A percentile compares a stretch with the other conserved stretches of the same genome.
phyloP scores from a whole-genome alignment of 768 basidiomycete species.

The Boletus reticulatus region DNA sequence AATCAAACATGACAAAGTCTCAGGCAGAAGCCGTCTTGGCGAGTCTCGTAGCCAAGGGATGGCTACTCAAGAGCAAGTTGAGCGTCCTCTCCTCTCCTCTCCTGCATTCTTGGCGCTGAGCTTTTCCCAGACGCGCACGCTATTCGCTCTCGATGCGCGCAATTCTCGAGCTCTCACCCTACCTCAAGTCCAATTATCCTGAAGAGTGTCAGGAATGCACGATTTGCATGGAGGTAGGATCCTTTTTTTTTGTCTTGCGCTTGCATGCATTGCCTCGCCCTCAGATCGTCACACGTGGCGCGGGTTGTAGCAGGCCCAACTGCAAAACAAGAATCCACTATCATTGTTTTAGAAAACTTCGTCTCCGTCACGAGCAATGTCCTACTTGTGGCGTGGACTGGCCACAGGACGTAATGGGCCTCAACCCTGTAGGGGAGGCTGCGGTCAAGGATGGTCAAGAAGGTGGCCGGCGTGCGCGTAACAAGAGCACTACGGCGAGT shows the following conservation, averaged over 20 bases:
- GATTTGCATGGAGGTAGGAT: conserved; percentile 64
- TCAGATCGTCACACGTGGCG: conserved; percentile 68
- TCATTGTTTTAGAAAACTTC: conserved; percentile 59
- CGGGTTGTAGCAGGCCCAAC: conserved; percentile 56
- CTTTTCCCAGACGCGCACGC: conserved; percentile 50
- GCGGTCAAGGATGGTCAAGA: conserved; percentile 65
- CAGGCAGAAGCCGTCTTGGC: conserved; percentile 70
- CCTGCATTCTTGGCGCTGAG: not conserved
- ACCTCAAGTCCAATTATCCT: conserved; percentile 70
- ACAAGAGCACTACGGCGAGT: conserved; percentile 34
- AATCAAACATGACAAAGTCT: conserved; percentile 65
- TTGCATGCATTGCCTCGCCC: not conserved
- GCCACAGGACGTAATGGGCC: conserved; percentile 49
- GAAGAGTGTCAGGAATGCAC: conserved; percentile 72
- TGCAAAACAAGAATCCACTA: conserved; percentile 66
- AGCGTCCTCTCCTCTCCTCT: conserved; percentile 25
- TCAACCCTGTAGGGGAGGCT: conserved; percentile 64
- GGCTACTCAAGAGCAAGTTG: conserved; percentile 73
- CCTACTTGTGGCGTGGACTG: conserved; percentile 59
- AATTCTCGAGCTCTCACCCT: conserved; percentile 67
- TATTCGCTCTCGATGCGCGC: conserved; percentile 78
- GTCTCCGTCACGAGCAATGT: conserved; percentile 44
- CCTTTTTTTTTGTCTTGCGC: not conserved
- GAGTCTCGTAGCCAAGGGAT: conserved; percentile 83
- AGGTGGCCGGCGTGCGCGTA: conserved; percentile 35